Evolutionary conservation across 371 early-diverging fungal species (phyloP).

Genomic region (Syncephalis fuscata): DNA sequence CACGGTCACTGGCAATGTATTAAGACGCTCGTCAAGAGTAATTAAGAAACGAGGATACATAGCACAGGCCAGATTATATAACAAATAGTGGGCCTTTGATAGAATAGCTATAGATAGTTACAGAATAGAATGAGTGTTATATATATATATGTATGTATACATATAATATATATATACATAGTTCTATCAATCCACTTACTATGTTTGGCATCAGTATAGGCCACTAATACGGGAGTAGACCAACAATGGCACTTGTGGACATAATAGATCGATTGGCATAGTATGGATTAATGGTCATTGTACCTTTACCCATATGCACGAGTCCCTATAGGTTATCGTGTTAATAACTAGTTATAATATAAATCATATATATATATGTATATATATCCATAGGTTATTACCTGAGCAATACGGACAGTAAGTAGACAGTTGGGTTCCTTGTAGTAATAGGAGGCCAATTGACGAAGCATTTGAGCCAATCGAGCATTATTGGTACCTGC

Average conservation of each 20-base stretch:
- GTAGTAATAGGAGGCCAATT: conserved; percentile 91
- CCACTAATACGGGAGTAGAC: conserved; percentile 70
- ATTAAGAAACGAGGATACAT: conserved; percentile 97
- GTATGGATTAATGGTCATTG: conserved; percentile 88
- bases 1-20: conserved; percentile 64
- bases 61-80: conserved; percentile 84
- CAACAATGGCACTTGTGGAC: conserved; percentile 82
- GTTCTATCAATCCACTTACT: conserved; percentile 27
- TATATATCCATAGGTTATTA: conserved; percentile 8
- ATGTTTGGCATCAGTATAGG: conserved; percentile 81
- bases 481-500: conserved; percentile 99
- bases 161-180: too few relatives aligned
- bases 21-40: conserved; percentile 74
- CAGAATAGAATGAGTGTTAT: neutral
- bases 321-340: too few relatives aligned
- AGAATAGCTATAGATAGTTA: conserved; percentile 41
- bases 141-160: too few relatives aligned
- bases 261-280: conserved; percentile 80
- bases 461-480: conserved; percentile 92
- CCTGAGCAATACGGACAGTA: conserved; percentile 91
- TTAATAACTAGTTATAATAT: conserved; percentile 4
- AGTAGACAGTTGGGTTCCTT: conserved; percentile 89
- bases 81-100: conserved; percentile 76
- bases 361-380: neutral
- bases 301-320: conserved; percentile 97